phyloP scores from a whole-genome alignment of 768 basidiomycete genomes.

The Steccherinum ochraceum region DNA sequence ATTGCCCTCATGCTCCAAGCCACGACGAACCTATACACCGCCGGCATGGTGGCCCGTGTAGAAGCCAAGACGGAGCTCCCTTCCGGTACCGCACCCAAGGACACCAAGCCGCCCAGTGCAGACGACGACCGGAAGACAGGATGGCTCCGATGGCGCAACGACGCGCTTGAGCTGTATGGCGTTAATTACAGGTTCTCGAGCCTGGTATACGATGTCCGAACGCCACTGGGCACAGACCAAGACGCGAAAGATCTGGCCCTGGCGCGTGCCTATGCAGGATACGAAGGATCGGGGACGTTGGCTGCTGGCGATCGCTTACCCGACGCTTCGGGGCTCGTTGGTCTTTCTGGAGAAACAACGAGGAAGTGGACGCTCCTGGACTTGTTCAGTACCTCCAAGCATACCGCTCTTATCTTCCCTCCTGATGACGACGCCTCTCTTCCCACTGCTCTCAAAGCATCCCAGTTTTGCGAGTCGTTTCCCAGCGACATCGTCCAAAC shows the following conservation, averaged over 20 bases:
- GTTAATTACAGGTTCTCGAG: constrained; percentile 24
- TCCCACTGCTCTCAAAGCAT: too few species aligned
- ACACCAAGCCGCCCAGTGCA: too few species aligned
- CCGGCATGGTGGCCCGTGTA: neutral
- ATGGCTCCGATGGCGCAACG: constrained; percentile 17
- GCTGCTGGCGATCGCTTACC: constrained; percentile 8
- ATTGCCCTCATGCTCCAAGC: constrained; percentile 22
- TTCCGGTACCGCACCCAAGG: neutral
- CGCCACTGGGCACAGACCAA: neutral
- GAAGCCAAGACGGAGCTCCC: neutral
- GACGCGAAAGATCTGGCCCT: neutral
- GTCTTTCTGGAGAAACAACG: too few species aligned
- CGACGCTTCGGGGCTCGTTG: constrained; percentile 4
- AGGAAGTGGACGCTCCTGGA: too few species aligned
- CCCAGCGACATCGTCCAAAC: too few species aligned
- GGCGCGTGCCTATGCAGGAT: constrained; percentile 1
- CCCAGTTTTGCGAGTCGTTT: too few species aligned
- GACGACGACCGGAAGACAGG: constrained; percentile 14
- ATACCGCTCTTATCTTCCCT: too few species aligned
- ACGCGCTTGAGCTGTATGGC: constrained; percentile 19
- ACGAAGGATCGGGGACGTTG: neutral
- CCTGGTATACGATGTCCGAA: constrained; percentile 12
- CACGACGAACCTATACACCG: constrained; percentile 10
- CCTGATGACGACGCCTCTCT: too few species aligned
- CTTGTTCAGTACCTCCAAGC: too few species aligned